Evolutionary conservation across 176 grass and related monocot species (phyloP), one percentile per base, ranked within the genome.

Genomic region (Triticum turgidum): DNA sequence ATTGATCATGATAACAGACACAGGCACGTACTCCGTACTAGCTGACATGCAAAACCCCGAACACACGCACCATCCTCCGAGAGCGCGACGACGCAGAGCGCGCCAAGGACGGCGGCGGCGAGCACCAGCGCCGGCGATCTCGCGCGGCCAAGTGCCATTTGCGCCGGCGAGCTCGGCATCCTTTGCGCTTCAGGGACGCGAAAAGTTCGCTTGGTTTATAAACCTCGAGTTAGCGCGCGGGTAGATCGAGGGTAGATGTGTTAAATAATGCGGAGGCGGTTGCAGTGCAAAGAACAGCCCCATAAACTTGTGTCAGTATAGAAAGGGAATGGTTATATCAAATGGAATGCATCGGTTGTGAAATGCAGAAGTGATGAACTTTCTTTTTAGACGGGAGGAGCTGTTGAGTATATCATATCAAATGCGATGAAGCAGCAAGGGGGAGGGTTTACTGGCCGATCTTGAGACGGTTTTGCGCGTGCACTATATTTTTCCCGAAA

Each of bases 391-490:
- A 49, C 72, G 18, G 12, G 5, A 22, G 42, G 42, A 49, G 41
- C 2, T 59, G 18, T 12, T 74, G 41, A 49, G 27, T 27, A 49
- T 29, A 29, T 29, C 29, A 37, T 76, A 54, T 76, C 73, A 76
- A 54, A 76, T 76, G 45, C 1, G 7, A 52, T 20, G 25, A 13
- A 74, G 18, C 80, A 37, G 17, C 73, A 90, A 87, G 85, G 45
- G 68, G 34, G 80, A 87, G 81, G 84, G 81, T 91, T 84, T 69
- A 91, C 89, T 61, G 73, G 76, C 85, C 80, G n/a, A 87, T 91
- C 85, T 91, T 91, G 81, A 10, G 7, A 77, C 11, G 71, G 64
- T 61, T 52, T 86, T 52, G 29, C 79, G 22, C 49, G 67, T 73
- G 44, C 33, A 20, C 49, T 49, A 49, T 75, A 29, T 75, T 75